These are phyloP conservation scores for Fraxinus paxiana DNA, from an alignment of 305 asterid species.

Conservation along the genomic window DNA sequence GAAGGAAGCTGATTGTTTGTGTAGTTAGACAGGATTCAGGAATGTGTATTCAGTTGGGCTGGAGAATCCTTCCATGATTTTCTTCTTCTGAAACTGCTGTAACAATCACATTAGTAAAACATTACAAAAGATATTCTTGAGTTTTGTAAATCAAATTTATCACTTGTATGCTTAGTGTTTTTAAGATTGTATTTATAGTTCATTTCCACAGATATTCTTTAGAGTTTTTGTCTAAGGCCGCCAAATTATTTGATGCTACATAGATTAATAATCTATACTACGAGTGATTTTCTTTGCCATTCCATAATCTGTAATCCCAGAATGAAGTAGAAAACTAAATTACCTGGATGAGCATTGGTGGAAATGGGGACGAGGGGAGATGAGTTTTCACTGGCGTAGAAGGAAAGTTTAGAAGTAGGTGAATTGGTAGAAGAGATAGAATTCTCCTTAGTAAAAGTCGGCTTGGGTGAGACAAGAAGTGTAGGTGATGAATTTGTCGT, in stretches of 20 bases:
- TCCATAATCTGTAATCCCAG: background rate
- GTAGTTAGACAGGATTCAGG: constrained; percentile 6
- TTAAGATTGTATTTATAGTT: background rate
- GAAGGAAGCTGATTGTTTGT: constrained; percentile 11
- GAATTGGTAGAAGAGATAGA: constrained; percentile 18
- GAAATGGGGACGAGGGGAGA: constrained; percentile 50
- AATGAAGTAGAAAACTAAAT: constrained; percentile 8
- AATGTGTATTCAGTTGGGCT: constrained; percentile 57
- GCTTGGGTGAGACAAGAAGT: constrained; percentile 13
- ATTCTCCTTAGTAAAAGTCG: constrained; percentile 14
- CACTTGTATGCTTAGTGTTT: background rate
- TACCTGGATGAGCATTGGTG: constrained; percentile 53
- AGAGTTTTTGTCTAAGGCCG: background rate
- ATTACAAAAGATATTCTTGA: background rate
- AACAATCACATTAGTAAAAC: constrained; percentile 23
- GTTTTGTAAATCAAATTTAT: background rate
- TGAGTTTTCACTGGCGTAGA: constrained; percentile 30
- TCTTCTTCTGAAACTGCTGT: constrained; percentile 59
- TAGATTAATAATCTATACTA: background rate
- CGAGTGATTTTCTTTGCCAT: background rate
- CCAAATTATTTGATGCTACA: background rate
- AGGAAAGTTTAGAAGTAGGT: constrained; percentile 27
- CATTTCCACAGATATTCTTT: background rate
- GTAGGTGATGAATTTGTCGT: constrained; percentile 16
- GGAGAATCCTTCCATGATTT: constrained; percentile 74